phyloP scores from a whole-genome alignment of 2,329 filamentous ascomycete species.

The Graphium sp. region DNA sequence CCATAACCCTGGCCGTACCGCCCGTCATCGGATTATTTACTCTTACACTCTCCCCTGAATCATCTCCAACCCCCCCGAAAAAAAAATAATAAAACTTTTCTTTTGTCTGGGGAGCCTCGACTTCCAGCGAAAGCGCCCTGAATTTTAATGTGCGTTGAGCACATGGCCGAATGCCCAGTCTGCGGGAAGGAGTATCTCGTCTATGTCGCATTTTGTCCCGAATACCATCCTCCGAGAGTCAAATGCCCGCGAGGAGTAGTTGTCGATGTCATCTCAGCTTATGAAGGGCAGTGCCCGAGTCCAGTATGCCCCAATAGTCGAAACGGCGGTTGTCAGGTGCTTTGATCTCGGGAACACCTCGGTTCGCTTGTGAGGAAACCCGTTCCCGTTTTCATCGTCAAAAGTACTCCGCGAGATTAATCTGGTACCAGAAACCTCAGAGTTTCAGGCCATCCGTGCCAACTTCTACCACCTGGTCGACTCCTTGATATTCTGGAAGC shows the following conservation, averaged over 20 bases:
- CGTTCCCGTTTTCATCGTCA: not conserved
- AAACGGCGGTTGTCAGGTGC: slow-evolving; percentile 35
- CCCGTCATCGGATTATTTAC: too few species aligned
- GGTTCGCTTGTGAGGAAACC: not conserved
- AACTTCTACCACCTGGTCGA: slow-evolving; percentile 82
- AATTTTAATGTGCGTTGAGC: slow-evolving; percentile 45
- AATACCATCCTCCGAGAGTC: slow-evolving; percentile 29
- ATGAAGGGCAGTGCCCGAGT: slow-evolving; percentile 37
- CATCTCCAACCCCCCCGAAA: too few species aligned
- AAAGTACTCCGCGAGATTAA: not conserved
- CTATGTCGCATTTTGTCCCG: slow-evolving; percentile 38
- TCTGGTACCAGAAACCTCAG: slow-evolving; percentile 13
- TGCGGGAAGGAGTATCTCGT: slow-evolving; percentile 42
- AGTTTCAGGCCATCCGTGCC: slow-evolving; percentile 31
- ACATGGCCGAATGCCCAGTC: slow-evolving; percentile 38
- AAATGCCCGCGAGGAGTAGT: slow-evolving; percentile 26
- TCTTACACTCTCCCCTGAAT: too few species aligned
- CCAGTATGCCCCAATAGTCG: slow-evolving; percentile 41
- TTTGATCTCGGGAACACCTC: slow-evolving; percentile 17
- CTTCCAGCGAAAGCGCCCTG: too few species aligned
- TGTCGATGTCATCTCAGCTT: slow-evolving; percentile 25
- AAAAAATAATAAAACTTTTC: too few species aligned
- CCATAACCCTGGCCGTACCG: too few species aligned
- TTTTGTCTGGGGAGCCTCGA: too few species aligned
- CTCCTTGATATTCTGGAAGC: slow-evolving; percentile 64